Conservation (phyloP, 257 asterid species). For the Scutellaria minor region DNA sequence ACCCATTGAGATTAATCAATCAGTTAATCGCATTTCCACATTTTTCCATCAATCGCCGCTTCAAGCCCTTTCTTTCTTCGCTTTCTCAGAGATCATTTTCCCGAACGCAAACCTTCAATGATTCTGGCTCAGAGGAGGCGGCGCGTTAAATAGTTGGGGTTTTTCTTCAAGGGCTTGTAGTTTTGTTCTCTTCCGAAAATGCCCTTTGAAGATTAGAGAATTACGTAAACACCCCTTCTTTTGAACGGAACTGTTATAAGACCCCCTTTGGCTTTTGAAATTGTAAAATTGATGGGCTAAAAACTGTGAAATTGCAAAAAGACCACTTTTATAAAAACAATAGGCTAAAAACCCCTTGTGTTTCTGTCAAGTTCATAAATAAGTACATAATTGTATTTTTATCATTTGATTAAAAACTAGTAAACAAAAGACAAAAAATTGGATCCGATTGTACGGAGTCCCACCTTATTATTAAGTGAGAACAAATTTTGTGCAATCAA, state of each 20-base stretch:
- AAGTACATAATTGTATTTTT: no score
- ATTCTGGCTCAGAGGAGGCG: constrained; percentile 30
- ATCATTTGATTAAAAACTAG: no score
- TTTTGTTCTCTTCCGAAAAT: neutral
- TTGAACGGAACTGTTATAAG: neutral
- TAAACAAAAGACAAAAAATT: no score
- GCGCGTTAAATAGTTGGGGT: constrained; percentile 38
- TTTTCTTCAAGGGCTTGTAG: constrained; percentile 26
- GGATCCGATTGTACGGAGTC: no score
- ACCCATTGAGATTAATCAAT: constrained; percentile 39
- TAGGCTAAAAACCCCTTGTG: no score
- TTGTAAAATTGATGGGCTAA: no score
- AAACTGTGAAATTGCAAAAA: no score
- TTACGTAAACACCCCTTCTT: constrained; percentile 19
- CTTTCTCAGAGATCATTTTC: constrained; percentile 29
- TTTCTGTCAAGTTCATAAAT: no score
- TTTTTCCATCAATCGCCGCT: constrained; percentile 38
- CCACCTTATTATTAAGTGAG: no score
- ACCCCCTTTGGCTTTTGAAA: neutral
- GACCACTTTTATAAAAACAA: no score
- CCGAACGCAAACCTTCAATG: constrained; percentile 22
- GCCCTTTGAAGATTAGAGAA: neutral
- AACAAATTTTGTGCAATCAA: no score
- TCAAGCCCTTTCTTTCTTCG: constrained; percentile 32
- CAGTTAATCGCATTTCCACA: constrained; percentile 38